Evolutionary conservation across 148 eudicot genomes (phyloP).

Genomic region (Polygonum aviculare): DNA sequence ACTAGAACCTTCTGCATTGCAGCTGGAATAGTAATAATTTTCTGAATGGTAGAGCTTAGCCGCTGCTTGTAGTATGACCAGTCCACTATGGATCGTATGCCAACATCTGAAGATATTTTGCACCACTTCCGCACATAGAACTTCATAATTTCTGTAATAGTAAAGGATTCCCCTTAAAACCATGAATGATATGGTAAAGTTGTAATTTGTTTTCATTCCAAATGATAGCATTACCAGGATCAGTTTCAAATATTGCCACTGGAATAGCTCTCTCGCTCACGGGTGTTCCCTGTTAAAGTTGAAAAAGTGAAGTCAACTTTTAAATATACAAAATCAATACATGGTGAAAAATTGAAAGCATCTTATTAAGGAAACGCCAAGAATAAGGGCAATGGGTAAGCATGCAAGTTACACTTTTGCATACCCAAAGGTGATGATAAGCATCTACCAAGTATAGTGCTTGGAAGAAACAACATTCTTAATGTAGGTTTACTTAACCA

Average conservation of each 20-base stretch:
- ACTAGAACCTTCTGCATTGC: conserved; percentile 95
- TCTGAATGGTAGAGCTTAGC: conserved; percentile 89
- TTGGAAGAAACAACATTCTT: neutral
- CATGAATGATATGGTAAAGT: neutral
- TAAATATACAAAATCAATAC: neutral
- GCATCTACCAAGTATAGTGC: neutral
- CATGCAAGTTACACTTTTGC: neutral
- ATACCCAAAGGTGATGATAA: neutral
- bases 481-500: neutral
- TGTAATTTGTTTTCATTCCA: neutral
- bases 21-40: conserved; percentile 95
- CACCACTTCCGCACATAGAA: conserved; percentile 94
- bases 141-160: conserved; percentile 69
- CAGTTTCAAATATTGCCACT: conserved; percentile 94
- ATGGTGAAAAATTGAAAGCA: neutral
- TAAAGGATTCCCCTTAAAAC: neutral
- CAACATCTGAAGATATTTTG: conserved; percentile 81
- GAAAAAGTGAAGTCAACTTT: conserved; percentile 6
- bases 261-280: conserved; percentile 99
- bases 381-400: neutral
- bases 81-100: conserved; percentile 85
- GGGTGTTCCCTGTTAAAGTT: conserved; percentile 70
- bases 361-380: neutral
- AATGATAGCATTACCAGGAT: conserved; percentile 47
- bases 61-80: conserved; percentile 99